Conservation (phyloP, 176 grass and related monocot genomes). For the Elymus sibiricus region DNA sequence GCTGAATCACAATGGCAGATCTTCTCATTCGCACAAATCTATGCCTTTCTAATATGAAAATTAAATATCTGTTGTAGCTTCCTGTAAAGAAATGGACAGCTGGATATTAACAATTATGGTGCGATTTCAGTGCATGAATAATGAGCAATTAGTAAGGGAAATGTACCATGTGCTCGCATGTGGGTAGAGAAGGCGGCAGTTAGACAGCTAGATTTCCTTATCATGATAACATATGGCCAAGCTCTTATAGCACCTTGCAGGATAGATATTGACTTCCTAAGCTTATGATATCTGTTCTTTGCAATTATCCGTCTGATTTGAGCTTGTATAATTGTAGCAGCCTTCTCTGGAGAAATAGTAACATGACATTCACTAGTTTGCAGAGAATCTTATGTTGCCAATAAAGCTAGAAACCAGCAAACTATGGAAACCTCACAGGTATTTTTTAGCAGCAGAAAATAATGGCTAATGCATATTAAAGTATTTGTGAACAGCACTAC, state of each 20-base stretch:
- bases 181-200: background rate
- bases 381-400: background rate
- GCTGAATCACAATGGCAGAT: constrained; percentile 44
- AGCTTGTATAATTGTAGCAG: constrained; percentile 49
- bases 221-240: constrained; percentile 28
- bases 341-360: constrained; percentile 33
- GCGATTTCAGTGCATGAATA: background rate
- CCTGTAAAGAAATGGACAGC: constrained; percentile 30
- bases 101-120: background rate
- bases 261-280: constrained; percentile 35
- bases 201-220: background rate
- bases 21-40: constrained; percentile 54
- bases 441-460: background rate
- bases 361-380: background rate
- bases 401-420: background rate
- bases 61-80: constrained; percentile 27
- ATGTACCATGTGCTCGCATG: constrained; percentile 27
- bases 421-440: constrained; percentile 8
- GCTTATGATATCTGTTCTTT: constrained; percentile 35
- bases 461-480: background rate
- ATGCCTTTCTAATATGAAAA: constrained; percentile 53
- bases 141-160: background rate
- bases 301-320: constrained; percentile 37
- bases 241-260: constrained; percentile 49
- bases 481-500: background rate